Percentiles rank a stretch among this genome's conserved stretches.
phyloP scores from a whole-genome alignment of 768 basidiomycete species.

The Lentinus tigrinus region DNA sequence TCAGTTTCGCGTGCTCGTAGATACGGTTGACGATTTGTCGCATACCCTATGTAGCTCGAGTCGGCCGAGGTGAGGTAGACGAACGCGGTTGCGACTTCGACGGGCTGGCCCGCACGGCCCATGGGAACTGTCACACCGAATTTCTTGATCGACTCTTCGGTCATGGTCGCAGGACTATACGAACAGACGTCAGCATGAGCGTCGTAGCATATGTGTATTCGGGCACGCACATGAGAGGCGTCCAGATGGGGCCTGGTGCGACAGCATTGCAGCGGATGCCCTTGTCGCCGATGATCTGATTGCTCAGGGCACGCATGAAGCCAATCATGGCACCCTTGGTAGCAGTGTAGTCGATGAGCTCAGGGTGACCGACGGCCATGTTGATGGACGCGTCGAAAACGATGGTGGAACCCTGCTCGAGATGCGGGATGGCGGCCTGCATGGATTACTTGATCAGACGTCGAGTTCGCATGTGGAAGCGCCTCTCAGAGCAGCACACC shows the following conservation, averaged over 20 bases:
- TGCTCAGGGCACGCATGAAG: conserved; percentile 47
- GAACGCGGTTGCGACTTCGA: conserved; percentile 47
- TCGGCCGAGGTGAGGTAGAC: conserved; percentile 49
- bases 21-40: not conserved
- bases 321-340: conserved; percentile 54
- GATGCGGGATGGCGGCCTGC: conserved; percentile 40
- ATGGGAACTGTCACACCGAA: conserved; percentile 39
- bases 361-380: conserved; percentile 42
- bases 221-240: conserved; percentile 39
- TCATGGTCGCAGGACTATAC: conserved; percentile 34
- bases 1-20: not conserved
- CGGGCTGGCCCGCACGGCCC: conserved; percentile 48
- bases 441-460: not conserved
- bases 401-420: conserved; percentile 40
- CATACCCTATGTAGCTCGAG: conserved; percentile 42
- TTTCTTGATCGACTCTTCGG: conserved; percentile 30
- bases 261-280: conserved; percentile 42
- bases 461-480: not conserved
- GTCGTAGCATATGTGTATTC: not conserved
- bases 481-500: conserved; percentile 1
- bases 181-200: not conserved
- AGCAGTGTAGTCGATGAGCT: conserved; percentile 52
- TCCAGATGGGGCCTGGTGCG: conserved; percentile 47
- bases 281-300: conserved; percentile 50
- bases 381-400: conserved; percentile 47